Evolutionary conservation across 768 basidiomycete species (phyloP).

Genomic region (Punctularia strigosozonata): DNA sequence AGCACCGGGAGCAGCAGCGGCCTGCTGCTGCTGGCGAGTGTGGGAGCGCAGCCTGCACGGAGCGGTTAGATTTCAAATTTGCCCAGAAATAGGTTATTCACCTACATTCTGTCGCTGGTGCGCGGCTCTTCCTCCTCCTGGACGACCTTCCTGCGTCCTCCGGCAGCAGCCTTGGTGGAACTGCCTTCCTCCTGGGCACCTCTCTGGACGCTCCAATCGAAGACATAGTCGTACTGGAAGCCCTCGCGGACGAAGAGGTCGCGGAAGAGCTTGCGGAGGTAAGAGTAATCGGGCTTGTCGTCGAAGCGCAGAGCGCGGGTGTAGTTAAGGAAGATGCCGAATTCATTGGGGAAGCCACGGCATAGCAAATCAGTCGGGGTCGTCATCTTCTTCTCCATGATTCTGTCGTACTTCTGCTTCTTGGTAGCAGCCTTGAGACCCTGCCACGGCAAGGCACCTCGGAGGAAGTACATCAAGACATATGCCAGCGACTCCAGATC

Average conservation of each 20-base stretch:
- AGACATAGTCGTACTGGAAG: slow-evolving; percentile 99
- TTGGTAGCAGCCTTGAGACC: slow-evolving; percentile 99
- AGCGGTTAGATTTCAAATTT: slow-evolving; percentile 5
- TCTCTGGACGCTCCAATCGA: slow-evolving; percentile 94
- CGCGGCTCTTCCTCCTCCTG: slow-evolving; percentile 82
- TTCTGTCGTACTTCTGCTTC: slow-evolving; percentile 99
- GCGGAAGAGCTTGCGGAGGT: slow-evolving; percentile 98
- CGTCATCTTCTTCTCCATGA: slow-evolving; percentile 99
- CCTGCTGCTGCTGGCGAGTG: slow-evolving; percentile 71
- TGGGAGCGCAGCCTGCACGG: slow-evolving; percentile 69
- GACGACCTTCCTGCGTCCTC: slow-evolving; percentile 67
- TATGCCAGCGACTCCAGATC: slow-evolving; percentile 98
- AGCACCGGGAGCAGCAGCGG: slow-evolving; percentile 32
- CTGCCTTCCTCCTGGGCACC: slow-evolving; percentile 54
- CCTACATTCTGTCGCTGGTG: slow-evolving; percentile 75
- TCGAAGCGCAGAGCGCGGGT: slow-evolving; percentile 98
- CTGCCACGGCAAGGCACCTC: slow-evolving; percentile 97
- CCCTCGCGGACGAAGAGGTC: slow-evolving; percentile 96
- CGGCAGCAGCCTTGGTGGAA: slow-evolving; percentile 48
- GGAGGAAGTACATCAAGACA: slow-evolving; percentile 99
- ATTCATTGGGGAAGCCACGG: slow-evolving; percentile 99
- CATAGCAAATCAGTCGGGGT: slow-evolving; percentile 94
- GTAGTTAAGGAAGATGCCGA: slow-evolving; percentile 98
- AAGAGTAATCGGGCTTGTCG: slow-evolving; percentile 99
- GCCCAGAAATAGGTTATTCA: slow-evolving; percentile 13